Evolutionary conservation across 2,329 filamentous ascomycete genomes (phyloP).

Genomic region (Fusarium subtropicale): DNA sequence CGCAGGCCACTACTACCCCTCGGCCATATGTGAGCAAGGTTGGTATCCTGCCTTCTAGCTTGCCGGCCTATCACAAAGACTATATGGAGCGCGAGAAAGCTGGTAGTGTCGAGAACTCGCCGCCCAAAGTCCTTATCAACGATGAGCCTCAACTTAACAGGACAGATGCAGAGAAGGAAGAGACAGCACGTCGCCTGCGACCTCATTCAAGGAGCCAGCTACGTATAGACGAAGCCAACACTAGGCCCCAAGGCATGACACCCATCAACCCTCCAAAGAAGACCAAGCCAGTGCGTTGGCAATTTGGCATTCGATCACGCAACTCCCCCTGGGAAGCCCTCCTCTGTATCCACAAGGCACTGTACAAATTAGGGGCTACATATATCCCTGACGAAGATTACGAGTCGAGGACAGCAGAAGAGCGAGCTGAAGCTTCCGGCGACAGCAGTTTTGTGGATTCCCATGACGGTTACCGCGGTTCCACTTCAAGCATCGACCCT

Average conservation of each 20-base stretch:
- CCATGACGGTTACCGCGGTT: constrained; percentile 53
- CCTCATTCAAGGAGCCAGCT: constrained; percentile 82
- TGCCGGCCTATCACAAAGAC: constrained; percentile 90
- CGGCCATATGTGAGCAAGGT: constrained; percentile 83
- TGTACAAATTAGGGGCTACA: constrained; percentile 87
- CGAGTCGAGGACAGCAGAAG: constrained; percentile 59
- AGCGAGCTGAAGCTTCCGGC: constrained; percentile 52
- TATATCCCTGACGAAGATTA: constrained; percentile 80
- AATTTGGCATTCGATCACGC: constrained; percentile 95
- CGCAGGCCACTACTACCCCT: constrained; percentile 60
- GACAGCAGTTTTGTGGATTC: constrained; percentile 58
- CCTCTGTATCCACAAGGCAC: constrained; percentile 92
- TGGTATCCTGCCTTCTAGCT: constrained; percentile 88
- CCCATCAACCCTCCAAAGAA: constrained; percentile 75
- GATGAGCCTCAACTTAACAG: constrained; percentile 64
- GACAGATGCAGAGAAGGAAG: constrained; percentile 81
- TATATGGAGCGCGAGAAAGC: constrained; percentile 81
- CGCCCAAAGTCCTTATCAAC: constrained; percentile 57
- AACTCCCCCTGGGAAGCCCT: constrained; percentile 96
- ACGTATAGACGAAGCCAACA: constrained; percentile 72
- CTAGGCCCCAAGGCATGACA: constrained; percentile 71
- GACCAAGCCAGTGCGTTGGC: constrained; percentile 88
- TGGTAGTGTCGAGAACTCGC: constrained; percentile 58
- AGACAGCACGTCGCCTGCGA: constrained; percentile 82
- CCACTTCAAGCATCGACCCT: constrained; percentile 61